Conservation (phyloP, 129 eudicot species). For the Rutidosis leptorrhynchoides region DNA sequence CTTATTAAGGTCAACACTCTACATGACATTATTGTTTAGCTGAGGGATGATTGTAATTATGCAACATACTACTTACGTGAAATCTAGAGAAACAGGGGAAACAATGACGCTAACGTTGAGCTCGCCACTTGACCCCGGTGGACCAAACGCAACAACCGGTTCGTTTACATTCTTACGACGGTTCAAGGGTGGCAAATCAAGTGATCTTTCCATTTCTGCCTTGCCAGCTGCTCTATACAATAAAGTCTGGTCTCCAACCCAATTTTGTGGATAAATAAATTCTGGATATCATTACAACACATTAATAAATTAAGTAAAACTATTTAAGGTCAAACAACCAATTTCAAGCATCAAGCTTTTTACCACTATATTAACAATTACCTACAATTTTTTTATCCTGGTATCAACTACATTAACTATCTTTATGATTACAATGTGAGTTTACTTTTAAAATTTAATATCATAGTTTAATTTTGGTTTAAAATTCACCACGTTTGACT, state of each 20-base stretch:
- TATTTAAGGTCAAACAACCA: not conserved
- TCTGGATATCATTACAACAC: constrained; percentile 3
- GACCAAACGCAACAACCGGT: constrained; percentile 92
- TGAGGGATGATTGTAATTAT: not conserved
- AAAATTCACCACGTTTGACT: constrained; percentile 9
- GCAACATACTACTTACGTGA: constrained; percentile 61
- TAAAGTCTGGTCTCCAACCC: constrained; percentile 80
- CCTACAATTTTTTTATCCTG: not conserved
- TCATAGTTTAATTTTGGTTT: not conserved
- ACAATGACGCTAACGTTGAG: constrained; percentile 92
- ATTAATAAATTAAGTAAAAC: not conserved
- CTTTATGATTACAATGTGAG: not conserved
- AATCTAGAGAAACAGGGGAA: constrained; percentile 68
- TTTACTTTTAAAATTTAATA: not conserved
- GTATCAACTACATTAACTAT: not conserved
- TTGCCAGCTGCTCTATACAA: constrained; percentile 48
- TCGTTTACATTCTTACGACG: constrained; percentile 60
- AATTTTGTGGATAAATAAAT: constrained; percentile 63
- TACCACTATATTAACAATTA: not conserved
- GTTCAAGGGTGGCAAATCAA: constrained; percentile 59
- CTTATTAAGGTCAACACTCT: constrained; percentile 2
- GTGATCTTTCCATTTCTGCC: constrained; percentile 58
- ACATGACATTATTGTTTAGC: constrained; percentile 1
- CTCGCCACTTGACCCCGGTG: constrained; percentile 91
- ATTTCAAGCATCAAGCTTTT: not conserved